Evolutionary conservation across 2,329 filamentous ascomycete species (phyloP), one percentile per base, ranked within the genome.

Genomic region (Exophiala alcalophila): DNA sequence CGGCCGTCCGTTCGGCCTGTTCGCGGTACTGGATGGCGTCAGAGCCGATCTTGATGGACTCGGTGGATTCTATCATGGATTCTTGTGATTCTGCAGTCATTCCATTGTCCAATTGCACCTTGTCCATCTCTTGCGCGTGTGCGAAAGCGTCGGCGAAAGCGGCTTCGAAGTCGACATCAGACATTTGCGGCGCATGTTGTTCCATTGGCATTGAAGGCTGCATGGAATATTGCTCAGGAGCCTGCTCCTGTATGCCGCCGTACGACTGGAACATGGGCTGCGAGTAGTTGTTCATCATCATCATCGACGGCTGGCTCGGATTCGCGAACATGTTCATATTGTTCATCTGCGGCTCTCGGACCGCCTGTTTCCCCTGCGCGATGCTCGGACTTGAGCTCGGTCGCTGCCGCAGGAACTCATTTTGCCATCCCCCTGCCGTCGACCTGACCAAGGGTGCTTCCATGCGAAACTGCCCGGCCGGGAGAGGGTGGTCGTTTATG

Each of bases 401-500:
- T 16, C 50, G 44, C 37, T 70, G 69, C 16, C 62, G 61, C 54
- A 75, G 59, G 56, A 83, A 83, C 53, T 82, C 79, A 56, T 77
- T 69, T 37, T 81, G 78, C 80, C 80, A 83, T 65, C 68, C 66
- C 52, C 61, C 55, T 23, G 61, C 58, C 2, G 54, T 39, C 27
- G 53, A 53, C 20, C 50, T 53, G 14, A 59, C 56, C 43, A 61
- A 42, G 16, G 64, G 59, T 14, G 63, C 61, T 43, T 68, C 60
- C 16, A 63, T 61, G 29, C 62, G 62, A 61, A 70, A 62, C 51
- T 73, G 70, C 63, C 68, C 55, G 55, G 76, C 66, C 57, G 72
- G 64, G 57, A 76, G 57, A 57, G 72, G 56, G 49, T 67, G 56
- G 61, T 64, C 65, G 64, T 71, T 58, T 4, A 63, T 61, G 8